Percentiles rank a stretch among this genome's conserved stretches.
Conservation (phyloP, 1,284 basidiomycete species). For the Coniferiporia sulphurascens region DNA sequence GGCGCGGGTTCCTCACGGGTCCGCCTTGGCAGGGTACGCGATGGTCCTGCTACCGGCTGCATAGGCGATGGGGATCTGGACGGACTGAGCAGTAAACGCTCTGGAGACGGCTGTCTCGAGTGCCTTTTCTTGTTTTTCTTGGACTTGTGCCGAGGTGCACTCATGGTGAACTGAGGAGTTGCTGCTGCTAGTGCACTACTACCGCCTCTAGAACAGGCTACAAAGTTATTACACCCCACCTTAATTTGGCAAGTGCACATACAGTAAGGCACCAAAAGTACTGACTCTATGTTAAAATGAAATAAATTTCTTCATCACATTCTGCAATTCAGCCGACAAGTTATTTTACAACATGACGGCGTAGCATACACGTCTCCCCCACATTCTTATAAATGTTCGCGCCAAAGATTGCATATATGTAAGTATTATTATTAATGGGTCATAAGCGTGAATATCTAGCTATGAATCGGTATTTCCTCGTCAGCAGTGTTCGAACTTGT, state of each 20-base stretch:
- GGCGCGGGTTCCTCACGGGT: not conserved
- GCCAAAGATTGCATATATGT: too few relatives aligned
- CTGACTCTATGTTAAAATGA: too few relatives aligned
- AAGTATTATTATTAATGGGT: too few relatives aligned
- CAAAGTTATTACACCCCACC: too few relatives aligned
- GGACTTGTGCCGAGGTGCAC: not conserved
- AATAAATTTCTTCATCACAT: too few relatives aligned
- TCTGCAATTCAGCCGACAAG: not conserved
- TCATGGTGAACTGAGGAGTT: not conserved
- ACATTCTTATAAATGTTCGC: too few relatives aligned
- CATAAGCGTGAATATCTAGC: too few relatives aligned
- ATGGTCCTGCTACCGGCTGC: slow-evolving; percentile 12
- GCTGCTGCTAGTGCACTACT: not conserved
- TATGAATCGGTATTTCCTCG: too few relatives aligned
- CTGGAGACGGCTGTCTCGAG: slow-evolving; percentile 9
- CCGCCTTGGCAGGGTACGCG: not conserved
- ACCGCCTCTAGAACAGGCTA: too few relatives aligned
- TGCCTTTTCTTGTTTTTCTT: slow-evolving; percentile 10
- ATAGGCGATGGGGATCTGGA: not conserved
- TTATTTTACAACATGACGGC: not conserved
- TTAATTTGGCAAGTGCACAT: too few relatives aligned
- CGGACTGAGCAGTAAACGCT: not conserved
- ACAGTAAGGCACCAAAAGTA: too few relatives aligned
- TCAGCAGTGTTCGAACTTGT: too few relatives aligned
- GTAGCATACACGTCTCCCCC: not conserved